phyloP scores from a whole-genome alignment of 176 grass and related monocot genomes.

The Rhynchospora tenuis region DNA sequence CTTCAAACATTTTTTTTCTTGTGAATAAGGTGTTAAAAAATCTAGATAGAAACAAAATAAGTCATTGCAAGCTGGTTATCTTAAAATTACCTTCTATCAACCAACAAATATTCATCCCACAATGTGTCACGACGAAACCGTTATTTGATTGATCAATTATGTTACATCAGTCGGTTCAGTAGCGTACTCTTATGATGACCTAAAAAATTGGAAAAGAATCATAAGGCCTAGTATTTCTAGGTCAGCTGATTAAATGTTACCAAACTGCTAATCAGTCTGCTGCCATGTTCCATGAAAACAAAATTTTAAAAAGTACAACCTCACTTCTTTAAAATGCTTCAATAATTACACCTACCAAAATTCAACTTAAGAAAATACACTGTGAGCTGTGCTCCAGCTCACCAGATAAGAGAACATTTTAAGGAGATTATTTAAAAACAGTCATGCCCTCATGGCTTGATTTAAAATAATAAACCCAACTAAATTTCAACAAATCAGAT shows the following conservation, averaged over 20 bases:
- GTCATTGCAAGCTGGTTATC: no score
- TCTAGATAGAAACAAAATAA: not conserved
- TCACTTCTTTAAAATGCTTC: not conserved
- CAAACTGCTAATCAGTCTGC: not conserved
- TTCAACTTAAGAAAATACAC: slow-evolving; percentile 4
- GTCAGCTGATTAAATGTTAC: not conserved
- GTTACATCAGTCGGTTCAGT: not conserved
- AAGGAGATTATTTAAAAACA: slow-evolving; percentile 4
- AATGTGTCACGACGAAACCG: not conserved
- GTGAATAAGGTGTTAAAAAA: not conserved
- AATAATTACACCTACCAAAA: slow-evolving; percentile 13
- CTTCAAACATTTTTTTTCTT: not conserved
- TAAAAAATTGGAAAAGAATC: not conserved
- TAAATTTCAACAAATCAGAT: slow-evolving; percentile 16
- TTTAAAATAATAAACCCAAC: not conserved
- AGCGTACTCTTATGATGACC: not conserved
- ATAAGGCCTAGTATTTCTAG: not conserved
- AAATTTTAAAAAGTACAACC: not conserved
- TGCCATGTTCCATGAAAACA: not conserved
- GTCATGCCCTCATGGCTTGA: not conserved
- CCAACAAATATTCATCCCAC: not conserved
- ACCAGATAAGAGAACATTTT: not conserved
- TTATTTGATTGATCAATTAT: not conserved
- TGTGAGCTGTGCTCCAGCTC: slow-evolving; percentile 24
- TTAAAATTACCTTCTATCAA: not conserved